Conservation (phyloP, 768 basidiomycete genomes). For the Gloeopeniophorella convolvens region DNA sequence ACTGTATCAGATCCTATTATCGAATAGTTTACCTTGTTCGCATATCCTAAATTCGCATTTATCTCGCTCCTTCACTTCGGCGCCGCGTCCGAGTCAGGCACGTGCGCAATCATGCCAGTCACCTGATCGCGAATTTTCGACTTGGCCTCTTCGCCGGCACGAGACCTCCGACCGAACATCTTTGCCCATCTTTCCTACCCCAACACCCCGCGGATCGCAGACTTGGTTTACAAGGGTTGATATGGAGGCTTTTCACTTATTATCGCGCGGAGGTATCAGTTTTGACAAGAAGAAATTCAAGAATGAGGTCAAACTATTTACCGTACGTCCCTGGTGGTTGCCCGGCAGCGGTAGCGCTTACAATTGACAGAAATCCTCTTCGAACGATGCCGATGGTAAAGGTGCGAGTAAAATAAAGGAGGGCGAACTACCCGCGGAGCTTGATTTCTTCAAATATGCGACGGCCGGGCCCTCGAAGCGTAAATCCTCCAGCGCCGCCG, state of each 20-base stretch:
- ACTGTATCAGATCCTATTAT: neutral
- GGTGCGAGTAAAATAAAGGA: constrained; percentile 25
- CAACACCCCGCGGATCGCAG: too few species aligned
- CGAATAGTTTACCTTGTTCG: neutral
- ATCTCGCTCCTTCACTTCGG: neutral
- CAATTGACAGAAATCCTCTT: constrained; percentile 24
- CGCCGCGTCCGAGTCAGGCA: too few species aligned
- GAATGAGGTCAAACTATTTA: constrained; percentile 64
- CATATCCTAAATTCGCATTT: too few species aligned
- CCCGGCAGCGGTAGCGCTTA: neutral
- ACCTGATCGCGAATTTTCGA: constrained; percentile 13
- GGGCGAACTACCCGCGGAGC: constrained; percentile 61
- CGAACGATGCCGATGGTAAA: constrained; percentile 23
- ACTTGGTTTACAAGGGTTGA: neutral
- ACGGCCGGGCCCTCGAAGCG: constrained; percentile 49
- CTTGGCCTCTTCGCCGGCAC: too few species aligned
- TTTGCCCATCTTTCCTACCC: too few species aligned
- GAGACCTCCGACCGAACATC: too few species aligned
- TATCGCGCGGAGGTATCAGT: constrained; percentile 77
- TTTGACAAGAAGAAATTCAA: constrained; percentile 77
- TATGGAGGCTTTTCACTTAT: constrained; percentile 86
- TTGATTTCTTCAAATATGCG: constrained; percentile 92
- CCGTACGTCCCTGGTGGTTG: constrained; percentile 36
- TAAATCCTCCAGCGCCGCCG: constrained; percentile 28
- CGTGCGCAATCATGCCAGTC: neutral